Percentiles rank a stretch among this genome's conserved stretches.
Evolutionary conservation across 495 filamentous ascomycete species (phyloP).

Genomic region (Amorphotheca resinae): DNA sequence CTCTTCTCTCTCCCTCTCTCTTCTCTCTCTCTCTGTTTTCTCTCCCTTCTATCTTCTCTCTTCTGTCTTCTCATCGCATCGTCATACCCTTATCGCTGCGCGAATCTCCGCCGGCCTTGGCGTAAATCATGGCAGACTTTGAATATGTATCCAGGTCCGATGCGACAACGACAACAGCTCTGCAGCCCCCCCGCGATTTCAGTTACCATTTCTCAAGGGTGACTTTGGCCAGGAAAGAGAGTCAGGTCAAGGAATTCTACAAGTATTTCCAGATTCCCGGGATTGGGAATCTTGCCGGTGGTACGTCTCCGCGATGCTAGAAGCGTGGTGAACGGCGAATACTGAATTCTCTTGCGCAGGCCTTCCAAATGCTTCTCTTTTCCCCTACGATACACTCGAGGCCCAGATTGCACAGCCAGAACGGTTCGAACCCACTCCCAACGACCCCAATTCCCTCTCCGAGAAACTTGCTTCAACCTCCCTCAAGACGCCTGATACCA

Average conservation of each 20-base stretch:
- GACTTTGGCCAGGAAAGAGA: conserved; percentile 50
- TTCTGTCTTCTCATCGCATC: not conserved
- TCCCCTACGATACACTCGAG: conserved; percentile 85
- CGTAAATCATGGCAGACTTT: conserved; percentile 18
- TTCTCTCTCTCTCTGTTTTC: not conserved
- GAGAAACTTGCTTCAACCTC: conserved; percentile 7
- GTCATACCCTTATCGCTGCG: too few species aligned
- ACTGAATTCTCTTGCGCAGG: conserved; percentile 33
- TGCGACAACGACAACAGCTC: conserved; percentile 17
- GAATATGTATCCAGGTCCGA: conserved; percentile 11
- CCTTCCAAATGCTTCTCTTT: conserved; percentile 66
- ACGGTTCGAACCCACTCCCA: conserved; percentile 55
- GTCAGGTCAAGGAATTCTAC: conserved; percentile 65
- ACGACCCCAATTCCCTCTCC: conserved; percentile 22
- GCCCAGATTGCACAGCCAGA: conserved; percentile 61
- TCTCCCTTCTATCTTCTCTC: not conserved
- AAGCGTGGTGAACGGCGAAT: not conserved
- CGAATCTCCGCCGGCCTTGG: too few species aligned
- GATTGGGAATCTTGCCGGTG: conserved; percentile 80
- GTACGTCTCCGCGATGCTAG: conserved; percentile 33
- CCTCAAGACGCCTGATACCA: conserved; percentile 10
- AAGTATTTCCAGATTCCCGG: conserved; percentile 72
- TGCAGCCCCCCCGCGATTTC: conserved; percentile 42
- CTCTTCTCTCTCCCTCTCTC: not conserved
- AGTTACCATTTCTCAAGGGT: conserved; percentile 63